Evolutionary conservation across 2,329 filamentous ascomycete genomes (phyloP), one percentile per base, ranked within the genome.

Genomic region (Alternaria hordeiaustralica): DNA sequence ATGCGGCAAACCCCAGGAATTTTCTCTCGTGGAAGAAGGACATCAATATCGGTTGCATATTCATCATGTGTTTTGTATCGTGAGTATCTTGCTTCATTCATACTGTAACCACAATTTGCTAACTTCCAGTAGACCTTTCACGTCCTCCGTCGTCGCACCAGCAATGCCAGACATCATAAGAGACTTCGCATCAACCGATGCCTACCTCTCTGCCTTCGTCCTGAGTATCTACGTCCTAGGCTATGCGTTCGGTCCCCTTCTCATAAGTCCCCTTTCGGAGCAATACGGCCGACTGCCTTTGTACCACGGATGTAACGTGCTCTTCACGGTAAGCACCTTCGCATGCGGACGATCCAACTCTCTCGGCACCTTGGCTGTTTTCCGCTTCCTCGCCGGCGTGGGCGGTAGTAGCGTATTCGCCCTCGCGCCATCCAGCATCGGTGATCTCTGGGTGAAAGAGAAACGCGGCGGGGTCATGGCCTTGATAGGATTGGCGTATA

Each of bases 271-370:
- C 2, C 64, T 76, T 4, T 72, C 71, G n/a, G 74, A 76, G 50
- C 47, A 74, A 6, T 76, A 71, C 53, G 73, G 71, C 13, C 70
- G 72, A 55, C 63, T 80, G 79, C 85, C 85, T 65, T 67, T 86
- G 2, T 77, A 90, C 64, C 82, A 84, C 11, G 72, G 72, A 2
- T 85, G 87, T 58, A 91, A 88, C 63, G 72, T 84, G 13, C 82
- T 87, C 63, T 91, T 90, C 75, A 84, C 86, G 59, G 70, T 84
- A 7, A 90, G 87, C 82, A 87, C 87, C 58, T 83, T 91, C 60
- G 87, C 2, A 5, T 76, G 73, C 11, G 76, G 89, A 18, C 73
- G 74, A 21, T 73, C 84, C 13, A 79, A 89, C 33, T 83, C 89
- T 55, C 28, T 58, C 28, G 10, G 43, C 43, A 50, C 20, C 20